A percentile compares a stretch with the other conserved stretches of the same genome.
Evolutionary conservation across 768 basidiomycete species (phyloP).

Genomic region (Chlorophyllum brunneum): DNA sequence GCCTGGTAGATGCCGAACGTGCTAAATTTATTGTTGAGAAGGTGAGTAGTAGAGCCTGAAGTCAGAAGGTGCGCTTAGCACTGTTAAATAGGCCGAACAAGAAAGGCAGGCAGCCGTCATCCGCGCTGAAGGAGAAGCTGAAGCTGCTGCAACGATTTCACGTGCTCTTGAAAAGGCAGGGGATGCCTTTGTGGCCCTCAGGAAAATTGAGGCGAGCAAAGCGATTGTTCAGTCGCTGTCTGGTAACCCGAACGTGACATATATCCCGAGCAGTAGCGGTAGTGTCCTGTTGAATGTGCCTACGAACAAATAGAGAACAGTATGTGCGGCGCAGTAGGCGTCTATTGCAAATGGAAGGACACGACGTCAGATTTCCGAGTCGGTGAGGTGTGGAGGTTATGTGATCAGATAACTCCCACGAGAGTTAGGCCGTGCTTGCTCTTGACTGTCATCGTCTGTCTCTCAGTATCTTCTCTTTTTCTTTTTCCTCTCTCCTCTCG

Average conservation of each 20-base stretch:
- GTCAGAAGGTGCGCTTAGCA: constrained; percentile 11
- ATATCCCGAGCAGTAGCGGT: constrained; percentile 75
- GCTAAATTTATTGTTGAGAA: constrained; percentile 99
- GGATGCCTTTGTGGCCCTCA: constrained; percentile 90
- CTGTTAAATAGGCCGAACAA: constrained; percentile 80
- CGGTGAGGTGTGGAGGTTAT: constrained; percentile 14
- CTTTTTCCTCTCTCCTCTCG: constrained; percentile 43
- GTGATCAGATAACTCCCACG: constrained; percentile 39
- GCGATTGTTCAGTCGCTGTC: constrained; percentile 89
- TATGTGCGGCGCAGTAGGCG: not conserved
- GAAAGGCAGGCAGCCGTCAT: constrained; percentile 98
- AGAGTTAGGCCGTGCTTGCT: constrained; percentile 30
- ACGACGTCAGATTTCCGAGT: constrained; percentile 16
- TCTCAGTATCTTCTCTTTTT: constrained; percentile 43
- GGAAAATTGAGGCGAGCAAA: constrained; percentile 97
- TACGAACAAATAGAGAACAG: constrained; percentile 39
- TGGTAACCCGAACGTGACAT: constrained; percentile 80
- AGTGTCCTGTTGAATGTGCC: constrained; percentile 85
- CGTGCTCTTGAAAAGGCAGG: constrained; percentile 89
- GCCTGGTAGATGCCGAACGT: constrained; percentile 81
- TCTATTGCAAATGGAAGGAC: constrained; percentile 13
- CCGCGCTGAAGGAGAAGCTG: constrained; percentile 96
- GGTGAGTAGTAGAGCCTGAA: constrained; percentile 34
- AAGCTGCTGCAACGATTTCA: constrained; percentile 93
- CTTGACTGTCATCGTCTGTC: constrained; percentile 46